Conservation (phyloP, 495 filamentous ascomycete species). For the Glutinoglossum americanum region DNA sequence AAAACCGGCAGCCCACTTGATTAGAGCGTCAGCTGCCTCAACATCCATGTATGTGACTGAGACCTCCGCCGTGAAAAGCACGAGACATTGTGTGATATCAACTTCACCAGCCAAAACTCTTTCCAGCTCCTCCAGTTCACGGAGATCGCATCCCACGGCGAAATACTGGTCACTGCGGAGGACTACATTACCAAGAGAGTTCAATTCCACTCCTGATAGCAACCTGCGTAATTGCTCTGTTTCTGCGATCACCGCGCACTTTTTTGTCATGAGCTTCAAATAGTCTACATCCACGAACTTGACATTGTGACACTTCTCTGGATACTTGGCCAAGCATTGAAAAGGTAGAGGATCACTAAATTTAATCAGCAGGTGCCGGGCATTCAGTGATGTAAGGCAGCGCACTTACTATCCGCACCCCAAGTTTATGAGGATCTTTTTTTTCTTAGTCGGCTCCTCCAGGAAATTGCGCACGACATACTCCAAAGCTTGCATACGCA, state of each 20-base stretch:
- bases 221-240: conserved; percentile 33
- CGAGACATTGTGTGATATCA: conserved; percentile 29
- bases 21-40: conserved; percentile 46
- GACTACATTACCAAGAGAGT: conserved; percentile 23
- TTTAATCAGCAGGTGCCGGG: background rate
- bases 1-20: conserved; percentile 44
- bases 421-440: conserved; percentile 62
- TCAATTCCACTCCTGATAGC: conserved; percentile 27
- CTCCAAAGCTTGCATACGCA: conserved; percentile 66
- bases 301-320: conserved; percentile 27
- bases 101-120: conserved; percentile 30
- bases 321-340: conserved; percentile 48
- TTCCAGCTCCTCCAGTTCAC: conserved; percentile 36
- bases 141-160: conserved; percentile 66
- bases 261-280: conserved; percentile 53
- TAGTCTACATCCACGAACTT: conserved; percentile 81
- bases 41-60: conserved; percentile 81
- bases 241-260: conserved; percentile 39
- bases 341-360: conserved; percentile 76
- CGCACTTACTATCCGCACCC: conserved; percentile 74
- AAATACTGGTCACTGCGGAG: conserved; percentile 50
- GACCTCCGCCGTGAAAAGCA: conserved; percentile 75
- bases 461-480: conserved; percentile 50
- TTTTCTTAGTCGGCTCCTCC: conserved; percentile 29
- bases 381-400: background rate